These are phyloP conservation scores for Thalassiosira ordinaria DNA, from an alignment of 352 stramenopile genomes.

Conservation along the genomic window DNA sequence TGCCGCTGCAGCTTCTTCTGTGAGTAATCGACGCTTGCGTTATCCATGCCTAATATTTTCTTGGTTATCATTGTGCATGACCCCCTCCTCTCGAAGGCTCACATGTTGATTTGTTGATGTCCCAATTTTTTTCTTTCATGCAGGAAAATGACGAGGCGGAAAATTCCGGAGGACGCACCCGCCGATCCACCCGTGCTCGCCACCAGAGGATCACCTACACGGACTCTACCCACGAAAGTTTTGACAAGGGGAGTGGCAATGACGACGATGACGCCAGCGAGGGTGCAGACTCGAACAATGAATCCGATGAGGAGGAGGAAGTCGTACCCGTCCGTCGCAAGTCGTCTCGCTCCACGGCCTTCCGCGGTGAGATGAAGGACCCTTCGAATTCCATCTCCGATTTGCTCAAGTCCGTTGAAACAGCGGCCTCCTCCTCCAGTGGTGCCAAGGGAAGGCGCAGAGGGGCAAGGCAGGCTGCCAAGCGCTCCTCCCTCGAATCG, in stretches of 20 bases:
- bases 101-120: not conserved
- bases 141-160: slow-evolving; percentile 15
- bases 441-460: slow-evolving; percentile 13
- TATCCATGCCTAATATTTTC: not conserved
- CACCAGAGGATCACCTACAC: slow-evolving; percentile 27
- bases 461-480: not conserved
- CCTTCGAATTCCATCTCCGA: slow-evolving; percentile 53
- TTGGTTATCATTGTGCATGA: not conserved
- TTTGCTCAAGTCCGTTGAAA: slow-evolving; percentile 47
- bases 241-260: slow-evolving; percentile 17
- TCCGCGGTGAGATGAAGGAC: slow-evolving; percentile 60
- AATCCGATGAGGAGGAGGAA: slow-evolving; percentile 20
- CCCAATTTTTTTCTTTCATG: not conserved
- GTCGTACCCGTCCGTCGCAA: slow-evolving; percentile 19
- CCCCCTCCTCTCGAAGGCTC: not conserved
- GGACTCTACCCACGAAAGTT: slow-evolving; percentile 14
- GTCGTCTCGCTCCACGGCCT: slow-evolving; percentile 45
- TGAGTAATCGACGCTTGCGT: not conserved
- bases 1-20: not conserved
- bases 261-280: slow-evolving; percentile 25
- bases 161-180: not conserved
- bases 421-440: not conserved
- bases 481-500: slow-evolving; percentile 14
- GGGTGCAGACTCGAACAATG: slow-evolving; percentile 15
- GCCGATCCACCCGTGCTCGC: slow-evolving; percentile 28